These are phyloP conservation scores for Apiospora hydei DNA, from an alignment of 2,329 filamentous ascomycete genomes.

Conservation along the genomic window DNA sequence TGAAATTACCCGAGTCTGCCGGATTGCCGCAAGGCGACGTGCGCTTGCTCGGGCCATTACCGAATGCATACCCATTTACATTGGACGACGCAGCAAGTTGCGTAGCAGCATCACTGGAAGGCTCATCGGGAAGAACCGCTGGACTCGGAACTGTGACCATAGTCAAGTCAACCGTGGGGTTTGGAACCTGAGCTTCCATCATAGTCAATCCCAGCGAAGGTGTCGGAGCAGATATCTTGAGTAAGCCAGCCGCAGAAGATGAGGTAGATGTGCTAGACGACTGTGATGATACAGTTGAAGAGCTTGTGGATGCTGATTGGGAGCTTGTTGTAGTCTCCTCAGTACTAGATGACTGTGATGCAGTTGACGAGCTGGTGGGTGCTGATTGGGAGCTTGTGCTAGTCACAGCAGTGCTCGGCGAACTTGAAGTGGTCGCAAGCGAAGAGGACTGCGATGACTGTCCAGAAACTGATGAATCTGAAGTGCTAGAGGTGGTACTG, in stretches of 20 bases:
- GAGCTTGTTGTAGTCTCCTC: background rate
- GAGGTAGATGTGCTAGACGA: background rate
- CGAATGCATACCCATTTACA: constrained; percentile 18
- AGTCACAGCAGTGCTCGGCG: background rate
- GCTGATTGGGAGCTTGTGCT: background rate
- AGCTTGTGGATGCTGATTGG: background rate
- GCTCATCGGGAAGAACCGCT: constrained; percentile 4
- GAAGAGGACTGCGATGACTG: background rate
- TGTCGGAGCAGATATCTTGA: background rate
- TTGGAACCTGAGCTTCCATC: background rate
- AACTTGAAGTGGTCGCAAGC: background rate
- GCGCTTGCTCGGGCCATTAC: background rate
- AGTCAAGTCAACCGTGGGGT: background rate
- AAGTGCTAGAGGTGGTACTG: background rate
- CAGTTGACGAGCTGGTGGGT: background rate
- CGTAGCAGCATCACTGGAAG: constrained; percentile 1
- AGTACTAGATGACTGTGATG: background rate
- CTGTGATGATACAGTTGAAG: background rate
- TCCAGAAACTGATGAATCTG: background rate
- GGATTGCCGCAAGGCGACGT: constrained; percentile 34
- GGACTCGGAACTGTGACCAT: constrained; percentile 3
- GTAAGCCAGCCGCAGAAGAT: background rate
- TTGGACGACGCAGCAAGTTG: constrained; percentile 23
- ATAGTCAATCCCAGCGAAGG: background rate
- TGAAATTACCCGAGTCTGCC: constrained; percentile 38